Evolutionary conservation across 805 yeast species (phyloP), one percentile per base, ranked within the genome.

Genomic region (Lipomyces orientalis): DNA sequence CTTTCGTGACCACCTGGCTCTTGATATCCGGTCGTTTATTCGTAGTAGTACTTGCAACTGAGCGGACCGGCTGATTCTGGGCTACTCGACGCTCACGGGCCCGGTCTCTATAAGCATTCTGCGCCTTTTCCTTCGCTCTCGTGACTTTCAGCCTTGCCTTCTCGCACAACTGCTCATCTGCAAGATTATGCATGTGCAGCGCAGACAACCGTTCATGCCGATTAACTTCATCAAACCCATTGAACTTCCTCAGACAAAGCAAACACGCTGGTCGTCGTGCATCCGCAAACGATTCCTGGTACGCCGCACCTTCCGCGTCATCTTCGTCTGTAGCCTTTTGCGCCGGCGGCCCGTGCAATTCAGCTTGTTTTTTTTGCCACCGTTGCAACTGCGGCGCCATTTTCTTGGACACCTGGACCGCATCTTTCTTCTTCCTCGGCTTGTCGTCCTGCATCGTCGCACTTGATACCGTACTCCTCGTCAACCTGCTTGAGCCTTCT

Each of bases 331-430:
- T n/a, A n/a, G 9, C 52, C 25, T n/a, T 25, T 22, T 10, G 29
- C 3, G 8, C 37, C 5, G 25, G 29, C 6, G 57, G 31, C 10
- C 68, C 72, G 59, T 62, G 72, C 7, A 69, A 64, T 54, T 69
- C 72, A 4, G 59, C 56, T n/a, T 69, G 72, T 49, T 69, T 64
- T 33, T n/a, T 33, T 34, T 67, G 71, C 72, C 72, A 69, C 46
- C 52, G 62, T 52, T 68, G 68, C 5, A 69, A 62, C 43, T 64
- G 71, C n/a, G 72, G 71, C 4, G 72, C 67, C 72, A 69, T 69
- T 56, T 43, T 39, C 16, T 34, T 33, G 25, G 64, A 3, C 39
- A 35, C 19, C 35, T 31, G 52, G 4, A 29, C 49, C 16, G 10
- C 49, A 10, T 29, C 35, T 39, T 35, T 60, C 52, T 58, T 62